A percentile compares a stretch with the other conserved stretches of the same genome.
Evolutionary conservation across 768 basidiomycete species (phyloP).

Genomic region (Pulveroboletus sp.): DNA sequence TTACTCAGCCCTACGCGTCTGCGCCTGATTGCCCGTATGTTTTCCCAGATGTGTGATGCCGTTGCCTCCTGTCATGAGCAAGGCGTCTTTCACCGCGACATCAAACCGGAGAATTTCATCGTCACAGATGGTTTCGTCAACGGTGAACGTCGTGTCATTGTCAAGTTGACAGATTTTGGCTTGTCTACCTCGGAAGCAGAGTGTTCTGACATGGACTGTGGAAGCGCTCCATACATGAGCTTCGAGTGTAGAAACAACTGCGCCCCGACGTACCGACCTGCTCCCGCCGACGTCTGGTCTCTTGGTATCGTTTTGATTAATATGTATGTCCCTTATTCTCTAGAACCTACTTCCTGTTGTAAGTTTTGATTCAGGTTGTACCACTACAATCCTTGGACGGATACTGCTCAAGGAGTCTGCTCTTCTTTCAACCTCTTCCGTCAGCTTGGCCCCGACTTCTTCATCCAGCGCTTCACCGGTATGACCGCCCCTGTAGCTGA

Average conservation of each 20-base stretch:
- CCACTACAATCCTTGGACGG: slow-evolving; percentile 98
- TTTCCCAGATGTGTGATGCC: slow-evolving; percentile 97
- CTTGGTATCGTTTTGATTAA: slow-evolving; percentile 98
- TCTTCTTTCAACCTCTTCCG: slow-evolving; percentile 79
- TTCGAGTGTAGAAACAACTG: slow-evolving; percentile 98
- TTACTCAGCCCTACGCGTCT: slow-evolving; percentile 84
- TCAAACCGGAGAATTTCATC: slow-evolving; percentile 99
- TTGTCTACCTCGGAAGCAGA: slow-evolving; percentile 85
- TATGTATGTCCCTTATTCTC: slow-evolving; percentile 52
- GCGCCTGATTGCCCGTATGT: slow-evolving; percentile 94
- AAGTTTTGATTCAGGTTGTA: slow-evolving; percentile 62
- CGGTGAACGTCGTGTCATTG: slow-evolving; percentile 82
- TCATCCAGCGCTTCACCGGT: slow-evolving; percentile 85
- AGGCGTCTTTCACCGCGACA: slow-evolving; percentile 92
- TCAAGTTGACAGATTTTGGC: slow-evolving; percentile 97
- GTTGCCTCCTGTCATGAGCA: slow-evolving; percentile 91
- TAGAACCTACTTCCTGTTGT: neutral
- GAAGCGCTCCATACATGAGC: slow-evolving; percentile 98
- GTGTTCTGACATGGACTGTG: slow-evolving; percentile 96
- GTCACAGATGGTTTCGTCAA: slow-evolving; percentile 76
- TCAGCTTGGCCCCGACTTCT: slow-evolving; percentile 75
- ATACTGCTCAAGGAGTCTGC: slow-evolving; percentile 78
- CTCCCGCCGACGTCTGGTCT: slow-evolving; percentile 97
- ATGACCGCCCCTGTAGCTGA: slow-evolving; percentile 85
- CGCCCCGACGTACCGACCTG: slow-evolving; percentile 89